Percentiles rank a stretch among this genome's conserved stretches.
phyloP scores from a whole-genome alignment of 1,284 basidiomycete species.

The Sanghuangporus sanghuang region DNA sequence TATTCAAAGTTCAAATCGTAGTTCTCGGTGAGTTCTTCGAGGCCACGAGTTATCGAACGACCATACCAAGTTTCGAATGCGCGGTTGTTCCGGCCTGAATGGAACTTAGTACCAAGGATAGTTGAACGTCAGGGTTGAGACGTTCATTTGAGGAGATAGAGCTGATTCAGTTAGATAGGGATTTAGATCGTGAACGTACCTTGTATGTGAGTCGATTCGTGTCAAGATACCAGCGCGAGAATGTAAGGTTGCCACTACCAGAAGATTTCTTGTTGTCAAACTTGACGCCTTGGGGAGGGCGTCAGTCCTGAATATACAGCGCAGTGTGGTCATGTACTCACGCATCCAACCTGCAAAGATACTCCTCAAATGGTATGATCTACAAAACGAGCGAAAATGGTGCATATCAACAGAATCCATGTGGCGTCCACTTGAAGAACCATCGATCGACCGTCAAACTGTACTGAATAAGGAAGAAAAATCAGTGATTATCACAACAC shows the following conservation, averaged over 20 bases:
- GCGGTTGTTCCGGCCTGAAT: conserved; percentile 38
- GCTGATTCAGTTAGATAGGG: neutral
- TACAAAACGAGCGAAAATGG: neutral
- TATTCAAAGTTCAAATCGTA: conserved; percentile 54
- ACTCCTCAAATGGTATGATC: neutral
- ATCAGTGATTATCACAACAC: neutral
- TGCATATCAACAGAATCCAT: conserved; percentile 77
- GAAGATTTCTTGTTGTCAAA: conserved; percentile 30
- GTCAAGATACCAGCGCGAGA: conserved; percentile 69
- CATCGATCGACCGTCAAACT: conserved; percentile 61
- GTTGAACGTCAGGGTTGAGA: neutral
- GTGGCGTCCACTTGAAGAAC: conserved; percentile 76
- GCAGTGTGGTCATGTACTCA: conserved; percentile 22
- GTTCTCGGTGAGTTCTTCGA: conserved; percentile 43
- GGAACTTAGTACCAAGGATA: conserved; percentile 40
- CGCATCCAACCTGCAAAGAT: conserved; percentile 44
- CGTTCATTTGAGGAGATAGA: neutral
- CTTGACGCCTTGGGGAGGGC: conserved; percentile 38
- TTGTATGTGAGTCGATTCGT: conserved; percentile 71
- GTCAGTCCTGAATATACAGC: neutral
- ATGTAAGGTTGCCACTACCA: conserved; percentile 39
- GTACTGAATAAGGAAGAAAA: conserved; percentile 29
- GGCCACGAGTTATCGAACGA: conserved; percentile 45
- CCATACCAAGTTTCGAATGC: conserved; percentile 57
- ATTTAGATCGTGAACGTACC: conserved; percentile 31